phyloP scores from a whole-genome alignment of 2,329 filamentous ascomycete species.

The Aureobasidium sp. region DNA sequence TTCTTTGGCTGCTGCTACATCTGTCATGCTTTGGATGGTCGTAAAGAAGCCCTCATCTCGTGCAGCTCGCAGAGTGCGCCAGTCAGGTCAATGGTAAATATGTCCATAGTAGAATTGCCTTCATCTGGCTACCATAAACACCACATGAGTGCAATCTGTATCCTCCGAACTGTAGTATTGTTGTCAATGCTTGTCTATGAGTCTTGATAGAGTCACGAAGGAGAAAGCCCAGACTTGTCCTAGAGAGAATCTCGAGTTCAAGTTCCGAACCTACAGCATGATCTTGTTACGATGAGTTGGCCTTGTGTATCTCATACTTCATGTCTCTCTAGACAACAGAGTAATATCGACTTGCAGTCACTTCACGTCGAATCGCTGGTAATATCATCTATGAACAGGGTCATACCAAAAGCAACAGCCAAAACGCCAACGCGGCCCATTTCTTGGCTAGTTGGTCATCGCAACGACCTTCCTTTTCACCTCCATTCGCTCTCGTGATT shows the following conservation, averaged over 20 bases:
- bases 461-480: background rate
- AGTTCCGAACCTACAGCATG: background rate
- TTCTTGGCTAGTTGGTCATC: background rate
- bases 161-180: background rate
- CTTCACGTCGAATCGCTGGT: background rate
- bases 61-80: conserved; percentile 18
- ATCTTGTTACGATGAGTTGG: background rate
- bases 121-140: background rate
- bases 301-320: background rate
- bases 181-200: background rate
- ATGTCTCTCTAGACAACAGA: no score
- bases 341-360: background rate
- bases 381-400: background rate
- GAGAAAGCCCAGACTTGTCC: background rate
- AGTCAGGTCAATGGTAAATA: conserved; percentile 25
- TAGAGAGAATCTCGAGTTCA: background rate
- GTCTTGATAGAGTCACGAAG: background rate
- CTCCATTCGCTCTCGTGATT: background rate
- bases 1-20: conserved; percentile 71
- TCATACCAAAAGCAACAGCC: background rate
- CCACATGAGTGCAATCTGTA: background rate
- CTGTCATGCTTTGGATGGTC: conserved; percentile 95
- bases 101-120: background rate
- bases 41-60: conserved; percentile 72
- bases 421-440: background rate